Evolutionary conservation across 2,329 filamentous ascomycete genomes (phyloP).

Genomic region (Saccharata proteae): DNA sequence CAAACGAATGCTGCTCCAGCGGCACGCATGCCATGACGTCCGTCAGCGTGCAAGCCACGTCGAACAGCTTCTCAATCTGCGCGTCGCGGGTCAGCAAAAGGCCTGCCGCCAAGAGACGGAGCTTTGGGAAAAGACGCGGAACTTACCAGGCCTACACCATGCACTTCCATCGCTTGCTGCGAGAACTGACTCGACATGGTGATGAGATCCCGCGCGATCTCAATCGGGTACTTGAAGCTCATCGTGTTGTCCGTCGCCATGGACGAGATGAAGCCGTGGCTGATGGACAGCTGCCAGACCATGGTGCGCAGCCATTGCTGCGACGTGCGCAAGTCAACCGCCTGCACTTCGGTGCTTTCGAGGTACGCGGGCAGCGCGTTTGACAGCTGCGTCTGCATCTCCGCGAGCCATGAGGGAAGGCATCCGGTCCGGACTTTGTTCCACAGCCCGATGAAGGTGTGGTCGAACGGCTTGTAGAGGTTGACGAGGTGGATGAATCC

Average conservation of each 20-base stretch:
- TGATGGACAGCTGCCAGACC: slow-evolving; percentile 61
- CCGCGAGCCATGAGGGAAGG: slow-evolving; percentile 33
- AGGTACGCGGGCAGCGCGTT: slow-evolving; percentile 44
- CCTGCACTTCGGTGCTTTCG: slow-evolving; percentile 52
- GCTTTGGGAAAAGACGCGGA: slow-evolving; percentile 1
- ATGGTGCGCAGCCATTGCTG: slow-evolving; percentile 61
- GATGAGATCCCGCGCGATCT: slow-evolving; percentile 48
- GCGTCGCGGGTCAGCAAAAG: slow-evolving; percentile 7
- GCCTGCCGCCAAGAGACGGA: slow-evolving; percentile 4
- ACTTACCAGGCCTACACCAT: slow-evolving; percentile 61
- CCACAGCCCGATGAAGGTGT: slow-evolving; percentile 52
- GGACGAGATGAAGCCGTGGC: slow-evolving; percentile 51
- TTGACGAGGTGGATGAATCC: slow-evolving; percentile 50
- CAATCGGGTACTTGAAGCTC: slow-evolving; percentile 49
- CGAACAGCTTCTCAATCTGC: slow-evolving; percentile 68
- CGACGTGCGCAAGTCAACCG: slow-evolving; percentile 55
- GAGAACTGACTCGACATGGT: slow-evolving; percentile 59
- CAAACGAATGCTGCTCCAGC: slow-evolving; percentile 45
- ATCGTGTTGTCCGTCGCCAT: slow-evolving; percentile 46
- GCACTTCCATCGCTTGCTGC: slow-evolving; percentile 58
- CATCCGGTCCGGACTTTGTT: slow-evolving; percentile 43
- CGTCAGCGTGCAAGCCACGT: slow-evolving; percentile 60
- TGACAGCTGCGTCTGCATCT: slow-evolving; percentile 38
- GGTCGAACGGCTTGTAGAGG: slow-evolving; percentile 51
- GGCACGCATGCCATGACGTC: slow-evolving; percentile 57